Conservation (phyloP, 352 stramenopile genomes). For the Phytophthora sp. region DNA sequence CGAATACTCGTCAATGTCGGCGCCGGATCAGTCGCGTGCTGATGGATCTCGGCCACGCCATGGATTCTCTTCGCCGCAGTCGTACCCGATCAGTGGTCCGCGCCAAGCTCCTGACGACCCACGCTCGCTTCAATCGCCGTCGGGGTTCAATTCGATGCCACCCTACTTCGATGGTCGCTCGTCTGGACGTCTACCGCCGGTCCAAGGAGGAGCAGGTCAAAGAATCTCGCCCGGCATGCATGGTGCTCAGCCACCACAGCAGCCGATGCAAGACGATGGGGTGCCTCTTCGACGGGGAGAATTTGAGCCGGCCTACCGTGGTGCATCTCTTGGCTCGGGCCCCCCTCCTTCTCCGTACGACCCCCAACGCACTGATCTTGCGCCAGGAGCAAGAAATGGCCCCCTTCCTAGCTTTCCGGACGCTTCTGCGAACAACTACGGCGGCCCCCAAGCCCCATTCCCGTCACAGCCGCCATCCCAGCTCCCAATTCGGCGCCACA, state of each 20-base stretch:
- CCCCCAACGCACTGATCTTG: conserved; percentile 15
- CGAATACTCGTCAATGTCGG: conserved; percentile 22
- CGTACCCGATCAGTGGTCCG: conserved; percentile 21
- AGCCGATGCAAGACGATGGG: conserved; percentile 22
- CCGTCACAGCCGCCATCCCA: conserved; percentile 21
- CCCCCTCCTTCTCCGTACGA: conserved; percentile 23
- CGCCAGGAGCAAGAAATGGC: conserved; percentile 18
- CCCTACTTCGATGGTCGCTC: conserved; percentile 26
- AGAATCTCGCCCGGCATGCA: conserved; percentile 24
- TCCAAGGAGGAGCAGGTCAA: conserved; percentile 7
- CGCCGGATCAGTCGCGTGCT: conserved; percentile 10
- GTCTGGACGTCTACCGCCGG: conserved; percentile 6
- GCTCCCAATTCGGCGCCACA: conserved; percentile 28
- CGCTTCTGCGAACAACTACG: conserved; percentile 16
- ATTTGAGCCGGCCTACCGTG: conserved; percentile 27
- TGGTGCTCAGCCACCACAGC: conserved; percentile 20
- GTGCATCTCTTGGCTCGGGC: not conserved
- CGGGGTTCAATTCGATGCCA: conserved; percentile 9
- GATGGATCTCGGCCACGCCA: conserved; percentile 22
- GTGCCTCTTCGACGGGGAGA: conserved; percentile 14
- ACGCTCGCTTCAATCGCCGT: conserved; percentile 14
- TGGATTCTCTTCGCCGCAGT: conserved; percentile 23
- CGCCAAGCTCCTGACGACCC: conserved; percentile 26
- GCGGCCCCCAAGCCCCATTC: conserved; percentile 19
- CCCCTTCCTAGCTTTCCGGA: conserved; percentile 11